Evolutionary conservation across 306 rosid genomes (phyloP).

Genomic region (Lathyrus aphaca): DNA sequence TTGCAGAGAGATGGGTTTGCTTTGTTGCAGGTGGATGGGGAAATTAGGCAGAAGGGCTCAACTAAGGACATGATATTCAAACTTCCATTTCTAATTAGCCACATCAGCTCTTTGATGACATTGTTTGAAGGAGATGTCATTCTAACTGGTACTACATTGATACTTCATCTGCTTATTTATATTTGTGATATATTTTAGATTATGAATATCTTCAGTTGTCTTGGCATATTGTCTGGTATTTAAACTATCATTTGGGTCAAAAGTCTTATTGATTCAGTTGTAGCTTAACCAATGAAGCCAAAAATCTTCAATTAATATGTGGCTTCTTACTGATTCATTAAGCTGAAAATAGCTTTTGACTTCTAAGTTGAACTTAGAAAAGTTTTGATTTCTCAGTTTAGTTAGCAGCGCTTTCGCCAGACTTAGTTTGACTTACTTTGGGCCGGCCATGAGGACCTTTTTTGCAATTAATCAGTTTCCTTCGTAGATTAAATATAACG

Average conservation of each 20-base stretch:
- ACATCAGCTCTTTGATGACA: constrained; percentile 82
- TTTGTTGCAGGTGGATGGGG: constrained; percentile 74
- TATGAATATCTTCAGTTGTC: constrained; percentile 19
- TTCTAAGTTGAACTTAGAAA: background rate
- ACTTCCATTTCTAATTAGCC: constrained; percentile 88
- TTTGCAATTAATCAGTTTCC: background rate
- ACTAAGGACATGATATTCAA: constrained; percentile 95
- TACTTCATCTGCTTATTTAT: constrained; percentile 16
- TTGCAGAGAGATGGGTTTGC: constrained; percentile 30
- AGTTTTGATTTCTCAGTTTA: background rate
- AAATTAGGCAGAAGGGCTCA: constrained; percentile 88
- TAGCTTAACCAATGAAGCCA: background rate
- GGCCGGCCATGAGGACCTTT: background rate
- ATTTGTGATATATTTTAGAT: constrained; percentile 7
- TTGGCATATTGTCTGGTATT: background rate
- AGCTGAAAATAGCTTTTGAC: background rate
- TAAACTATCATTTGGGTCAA: constrained; percentile 19
- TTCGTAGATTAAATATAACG: constrained; percentile 2
- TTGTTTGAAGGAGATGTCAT: constrained; percentile 95
- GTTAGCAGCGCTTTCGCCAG: background rate
- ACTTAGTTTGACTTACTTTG: background rate
- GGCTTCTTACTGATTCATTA: background rate
- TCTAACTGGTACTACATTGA: constrained; percentile 65
- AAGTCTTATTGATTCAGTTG: too few species aligned
- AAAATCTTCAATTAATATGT: background rate